Evolutionary conservation across 2,329 filamentous ascomycete genomes (phyloP).

Genomic region (Raffaelea deltoideospora): DNA sequence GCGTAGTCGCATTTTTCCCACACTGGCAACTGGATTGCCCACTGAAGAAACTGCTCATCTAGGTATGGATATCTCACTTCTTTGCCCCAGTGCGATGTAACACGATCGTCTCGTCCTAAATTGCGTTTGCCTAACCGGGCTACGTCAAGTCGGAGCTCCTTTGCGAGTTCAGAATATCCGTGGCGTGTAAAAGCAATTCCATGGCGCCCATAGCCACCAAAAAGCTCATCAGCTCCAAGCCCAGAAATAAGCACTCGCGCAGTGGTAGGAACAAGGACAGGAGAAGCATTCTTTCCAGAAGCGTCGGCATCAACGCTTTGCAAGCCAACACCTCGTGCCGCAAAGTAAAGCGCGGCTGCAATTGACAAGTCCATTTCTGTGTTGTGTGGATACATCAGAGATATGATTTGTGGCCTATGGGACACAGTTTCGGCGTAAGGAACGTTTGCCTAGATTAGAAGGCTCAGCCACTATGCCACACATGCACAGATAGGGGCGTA

Average conservation of each 20-base stretch:
- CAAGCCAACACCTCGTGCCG: conserved; percentile 56
- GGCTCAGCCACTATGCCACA: too few species aligned
- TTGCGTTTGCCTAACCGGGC: conserved; percentile 82
- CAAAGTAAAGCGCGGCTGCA: conserved; percentile 85
- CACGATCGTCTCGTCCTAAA: conserved; percentile 81
- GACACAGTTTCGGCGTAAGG: conserved; percentile 59
- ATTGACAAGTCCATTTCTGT: conserved; percentile 99
- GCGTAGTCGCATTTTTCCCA: conserved; percentile 83
- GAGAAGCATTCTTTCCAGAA: too few species aligned
- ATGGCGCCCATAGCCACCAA: conserved; percentile 84
- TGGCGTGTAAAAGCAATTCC: conserved; percentile 54
- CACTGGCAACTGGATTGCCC: conserved; percentile 59
- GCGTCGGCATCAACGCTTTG: too few species aligned
- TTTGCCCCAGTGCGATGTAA: conserved; percentile 76
- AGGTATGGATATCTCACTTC: conserved; percentile 86
- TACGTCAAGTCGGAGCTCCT: conserved; percentile 77
- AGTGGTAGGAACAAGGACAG: conserved; percentile 29
- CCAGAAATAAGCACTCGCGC: conserved; percentile 82
- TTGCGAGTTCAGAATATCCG: conserved; percentile 56
- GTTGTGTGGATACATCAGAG: conserved; percentile 80
- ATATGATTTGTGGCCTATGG: conserved; percentile 54
- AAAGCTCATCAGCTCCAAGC: conserved; percentile 88
- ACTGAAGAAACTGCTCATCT: conserved; percentile 72
- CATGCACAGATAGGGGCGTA: too few species aligned
- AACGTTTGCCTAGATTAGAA: conserved; percentile 48